Base-by-base conservation (phyloP, 768 basidiomycete species). In the Agrocybe pediades region DNA sequence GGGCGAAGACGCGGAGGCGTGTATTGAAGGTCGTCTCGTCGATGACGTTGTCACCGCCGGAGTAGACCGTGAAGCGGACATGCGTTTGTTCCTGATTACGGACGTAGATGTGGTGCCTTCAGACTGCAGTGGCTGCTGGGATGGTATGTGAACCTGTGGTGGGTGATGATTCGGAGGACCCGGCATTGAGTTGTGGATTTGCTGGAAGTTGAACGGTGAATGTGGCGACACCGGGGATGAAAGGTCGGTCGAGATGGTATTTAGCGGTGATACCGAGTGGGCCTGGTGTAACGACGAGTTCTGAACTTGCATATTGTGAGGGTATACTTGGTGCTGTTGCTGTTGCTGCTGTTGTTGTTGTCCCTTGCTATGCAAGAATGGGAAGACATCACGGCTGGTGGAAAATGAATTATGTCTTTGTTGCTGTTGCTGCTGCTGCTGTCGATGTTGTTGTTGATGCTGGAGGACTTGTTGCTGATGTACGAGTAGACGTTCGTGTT, bases 371-470 rank as follows among this genome's bases (percentile, higher is more conserved):
- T 58, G 63, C 30, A 64, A 58, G 51, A 64, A 67, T 6, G 63
- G 66, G 49, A 71, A 68, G 9, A 61, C 41, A 23, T 70, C 64
- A 42, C 54, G 55, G 19, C 53, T 36, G 30, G 56, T 39, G 16
- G 59, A 55, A 50, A 56, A 49, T 26, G 58, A 44, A 49, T 50
- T 49, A 20, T 62, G 57, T 24, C 53, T 49, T 16, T 58, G 56
- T 29, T 42, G 53, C 11, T 61, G 51, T 29, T 61, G 59, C n/a
- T 61, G 61, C 19, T 57, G 61, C 23, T 59, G 62, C 39, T 55
- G 61, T 42, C 60, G 62, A 25, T 63, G 63, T 26, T 55, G 53
- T 21, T 59, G 61, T 23, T 65, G 65, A 24, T 60, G 58, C 40
- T 60, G 56, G 20, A 59, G 36, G 4, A 54, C 54, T n/a, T 55